A percentile compares a stretch with the other conserved stretches of the same genome.
Evolutionary conservation across 116 monocot genomes (phyloP).

Genomic region (Phalaenopsis hybrid): DNA sequence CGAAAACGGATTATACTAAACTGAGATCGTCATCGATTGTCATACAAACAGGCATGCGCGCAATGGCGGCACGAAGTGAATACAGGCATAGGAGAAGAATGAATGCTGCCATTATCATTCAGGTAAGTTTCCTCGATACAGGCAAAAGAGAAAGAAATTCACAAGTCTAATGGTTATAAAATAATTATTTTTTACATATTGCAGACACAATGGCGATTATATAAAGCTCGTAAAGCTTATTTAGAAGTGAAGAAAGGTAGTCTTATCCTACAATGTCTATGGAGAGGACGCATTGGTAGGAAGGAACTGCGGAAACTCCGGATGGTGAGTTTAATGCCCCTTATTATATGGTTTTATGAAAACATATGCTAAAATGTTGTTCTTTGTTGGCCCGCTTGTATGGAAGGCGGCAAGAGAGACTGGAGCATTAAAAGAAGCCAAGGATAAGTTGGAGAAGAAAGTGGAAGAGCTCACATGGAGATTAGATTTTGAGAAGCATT

Average conservation of each 20-base stretch:
- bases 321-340: conserved; percentile 45
- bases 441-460: conserved; percentile 93
- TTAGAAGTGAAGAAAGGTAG: conserved; percentile 56
- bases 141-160: not conserved
- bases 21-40: conserved; percentile 43
- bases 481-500: conserved; percentile 85
- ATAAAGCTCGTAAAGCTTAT: conserved; percentile 57
- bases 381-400: conserved; percentile 3
- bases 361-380: not conserved
- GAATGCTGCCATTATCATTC: conserved; percentile 74
- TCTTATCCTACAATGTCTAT: conserved; percentile 83
- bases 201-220: conserved; percentile 78
- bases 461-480: conserved; percentile 98
- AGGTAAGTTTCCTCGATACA: conserved; percentile 32
- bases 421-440: conserved; percentile 95
- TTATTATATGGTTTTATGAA: not conserved
- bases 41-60: conserved; percentile 78
- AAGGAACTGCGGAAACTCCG: conserved; percentile 85
- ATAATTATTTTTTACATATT: conserved; percentile 10
- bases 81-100: conserved; percentile 61
- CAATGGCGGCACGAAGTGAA: conserved; percentile 86
- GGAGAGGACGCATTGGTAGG: conserved; percentile 90
- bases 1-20: conserved; percentile 41
- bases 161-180: not conserved
- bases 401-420: conserved; percentile 91